Conservation (phyloP, 441 rosid genomes). For the Euphorbia celastroides region DNA sequence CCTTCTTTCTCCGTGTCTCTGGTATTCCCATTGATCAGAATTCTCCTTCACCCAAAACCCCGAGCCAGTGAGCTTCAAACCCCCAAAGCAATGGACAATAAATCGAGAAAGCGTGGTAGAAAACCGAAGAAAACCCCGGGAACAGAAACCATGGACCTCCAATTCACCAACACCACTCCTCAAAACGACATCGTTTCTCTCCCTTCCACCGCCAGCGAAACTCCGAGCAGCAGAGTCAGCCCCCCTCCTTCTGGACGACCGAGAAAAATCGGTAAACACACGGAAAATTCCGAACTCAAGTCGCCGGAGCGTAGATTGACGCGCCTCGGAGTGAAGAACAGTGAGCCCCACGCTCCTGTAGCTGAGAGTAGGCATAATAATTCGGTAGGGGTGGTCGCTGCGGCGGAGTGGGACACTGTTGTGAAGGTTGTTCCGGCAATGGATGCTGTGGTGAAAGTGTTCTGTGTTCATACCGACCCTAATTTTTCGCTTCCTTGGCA, state of each 20-base stretch:
- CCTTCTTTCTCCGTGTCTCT: not conserved
- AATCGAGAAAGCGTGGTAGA: constrained; percentile 19
- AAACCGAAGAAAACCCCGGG: constrained; percentile 6
- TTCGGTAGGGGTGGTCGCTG: constrained; percentile 16
- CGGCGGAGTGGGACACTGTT: constrained; percentile 21
- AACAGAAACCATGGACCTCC: constrained; percentile 10
- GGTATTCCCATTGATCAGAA: not conserved
- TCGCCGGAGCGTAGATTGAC: constrained; percentile 17
- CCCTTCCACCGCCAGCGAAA: constrained; percentile 5
- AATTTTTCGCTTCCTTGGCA: constrained; percentile 93
- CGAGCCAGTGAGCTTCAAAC: constrained; percentile 21
- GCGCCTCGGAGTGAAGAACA: constrained; percentile 19
- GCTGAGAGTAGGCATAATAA: constrained; percentile 20
- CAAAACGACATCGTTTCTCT: constrained; percentile 11
- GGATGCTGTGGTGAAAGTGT: constrained; percentile 90
- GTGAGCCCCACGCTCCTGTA: constrained; percentile 12
- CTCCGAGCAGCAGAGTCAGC: not conserved
- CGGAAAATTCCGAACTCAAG: constrained; percentile 9
- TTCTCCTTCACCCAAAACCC: not conserved
- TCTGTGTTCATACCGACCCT: constrained; percentile 87
- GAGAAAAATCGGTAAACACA: constrained; percentile 9
- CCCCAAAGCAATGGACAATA: constrained; percentile 8
- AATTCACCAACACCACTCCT: not conserved
- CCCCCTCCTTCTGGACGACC: constrained; percentile 18
- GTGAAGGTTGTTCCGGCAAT: constrained; percentile 56